These are phyloP conservation scores for Phytophthora lateralis DNA, from an alignment of 352 stramenopile genomes.

Conservation along the genomic window DNA sequence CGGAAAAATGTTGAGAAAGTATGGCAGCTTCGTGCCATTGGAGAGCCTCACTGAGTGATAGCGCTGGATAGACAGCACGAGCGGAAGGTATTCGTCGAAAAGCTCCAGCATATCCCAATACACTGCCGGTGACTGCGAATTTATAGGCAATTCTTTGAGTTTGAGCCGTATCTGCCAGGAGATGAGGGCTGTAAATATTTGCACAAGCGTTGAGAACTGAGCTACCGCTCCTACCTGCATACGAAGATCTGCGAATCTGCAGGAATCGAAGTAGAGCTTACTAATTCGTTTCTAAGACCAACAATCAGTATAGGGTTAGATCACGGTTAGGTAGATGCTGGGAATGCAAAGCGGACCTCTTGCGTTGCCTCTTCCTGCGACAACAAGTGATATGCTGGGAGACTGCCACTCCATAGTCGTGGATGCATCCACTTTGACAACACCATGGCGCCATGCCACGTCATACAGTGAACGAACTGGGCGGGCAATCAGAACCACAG, in stretches of 20 bases:
- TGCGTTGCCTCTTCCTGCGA: slow-evolving; percentile 28
- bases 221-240: slow-evolving; percentile 32
- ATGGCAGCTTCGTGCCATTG: neutral
- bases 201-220: neutral
- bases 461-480: neutral
- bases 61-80: slow-evolving; percentile 46
- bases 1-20: slow-evolving; percentile 32
- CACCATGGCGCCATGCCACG: slow-evolving; percentile 26
- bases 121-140: slow-evolving; percentile 28
- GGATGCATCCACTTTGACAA: slow-evolving; percentile 40
- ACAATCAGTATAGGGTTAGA: neutral
- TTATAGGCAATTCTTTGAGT: slow-evolving; percentile 48
- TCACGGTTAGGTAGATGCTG: neutral
- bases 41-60: slow-evolving; percentile 24
- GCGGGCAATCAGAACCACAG: neutral
- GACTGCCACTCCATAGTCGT: slow-evolving; percentile 51
- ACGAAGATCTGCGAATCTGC: slow-evolving; percentile 42
- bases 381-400: slow-evolving; percentile 49
- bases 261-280: slow-evolving; percentile 41
- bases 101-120: slow-evolving; percentile 43
- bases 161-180: slow-evolving; percentile 49
- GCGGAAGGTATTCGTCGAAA: slow-evolving; percentile 45
- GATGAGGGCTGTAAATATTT: neutral
- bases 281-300: slow-evolving; percentile 37
- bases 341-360: slow-evolving; percentile 28